A percentile compares a stretch with the other conserved stretches of the same genome.
Conservation (phyloP, 176 grass and related monocot species). For the Eleusine coracana region DNA sequence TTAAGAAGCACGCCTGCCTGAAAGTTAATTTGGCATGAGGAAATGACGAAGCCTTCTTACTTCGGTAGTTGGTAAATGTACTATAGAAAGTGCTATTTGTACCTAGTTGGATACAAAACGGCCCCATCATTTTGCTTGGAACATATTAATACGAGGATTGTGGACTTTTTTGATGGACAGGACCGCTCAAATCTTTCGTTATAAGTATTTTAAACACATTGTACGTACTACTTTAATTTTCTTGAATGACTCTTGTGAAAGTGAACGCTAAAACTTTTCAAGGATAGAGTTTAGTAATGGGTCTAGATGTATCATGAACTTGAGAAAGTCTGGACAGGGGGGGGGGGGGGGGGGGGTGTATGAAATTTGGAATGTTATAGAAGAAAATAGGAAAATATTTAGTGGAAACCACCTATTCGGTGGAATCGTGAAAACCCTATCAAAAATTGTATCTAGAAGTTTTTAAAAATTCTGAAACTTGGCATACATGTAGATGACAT, state of each 20-base stretch:
- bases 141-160: constrained; percentile 27
- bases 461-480: too few species aligned
- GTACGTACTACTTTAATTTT: not conserved
- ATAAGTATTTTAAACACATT: not conserved
- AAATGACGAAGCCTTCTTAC: constrained; percentile 22
- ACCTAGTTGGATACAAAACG: not conserved
- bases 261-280: not conserved
- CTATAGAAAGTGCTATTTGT: not conserved
- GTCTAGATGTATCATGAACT: constrained; percentile 15
- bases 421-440: too few species aligned
- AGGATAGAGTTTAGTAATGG: not conserved
- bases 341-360: not conserved
- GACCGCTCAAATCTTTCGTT: not conserved
- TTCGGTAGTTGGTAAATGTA: constrained; percentile 35
- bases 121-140: constrained; percentile 19
- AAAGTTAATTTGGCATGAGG: constrained; percentile 15
- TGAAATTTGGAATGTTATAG: not conserved
- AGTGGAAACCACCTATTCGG: too few species aligned
- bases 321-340: not conserved
- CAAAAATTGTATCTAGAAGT: too few species aligned
- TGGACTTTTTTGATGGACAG: not conserved
- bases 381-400: too few species aligned
- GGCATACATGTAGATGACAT: too few species aligned
- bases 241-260: constrained; percentile 5
- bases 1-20: not conserved